A percentile compares a stretch with the other conserved stretches of the same genome.
Evolutionary conservation across 768 basidiomycete species (phyloP).

Genomic region (Fibroporia radiculosa): DNA sequence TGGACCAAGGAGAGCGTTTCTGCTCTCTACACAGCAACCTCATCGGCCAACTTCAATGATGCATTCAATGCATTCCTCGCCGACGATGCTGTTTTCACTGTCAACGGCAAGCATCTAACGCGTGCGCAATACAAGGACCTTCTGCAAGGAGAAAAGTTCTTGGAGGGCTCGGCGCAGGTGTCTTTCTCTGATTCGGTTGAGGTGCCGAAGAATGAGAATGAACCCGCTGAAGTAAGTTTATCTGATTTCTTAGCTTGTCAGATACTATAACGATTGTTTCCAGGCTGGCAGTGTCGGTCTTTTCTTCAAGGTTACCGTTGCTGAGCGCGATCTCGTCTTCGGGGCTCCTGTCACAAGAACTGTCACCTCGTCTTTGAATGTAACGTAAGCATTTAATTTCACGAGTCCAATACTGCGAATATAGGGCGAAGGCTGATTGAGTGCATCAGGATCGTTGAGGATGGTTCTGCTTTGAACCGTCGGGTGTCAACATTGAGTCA

Average conservation of each 20-base stretch:
- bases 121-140: constrained; percentile 33
- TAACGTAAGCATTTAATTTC: not conserved
- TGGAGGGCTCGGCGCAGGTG: constrained; percentile 23
- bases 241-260: not conserved
- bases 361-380: constrained; percentile 20
- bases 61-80: constrained; percentile 37
- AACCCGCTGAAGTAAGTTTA: not conserved
- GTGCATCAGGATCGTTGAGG: constrained; percentile 1
- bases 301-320: constrained; percentile 18
- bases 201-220: not conserved
- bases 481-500: not conserved
- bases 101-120: constrained; percentile 35
- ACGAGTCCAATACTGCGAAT: too few relatives aligned
- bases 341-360: constrained; percentile 16
- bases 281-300: constrained; percentile 21
- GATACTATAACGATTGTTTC: not conserved
- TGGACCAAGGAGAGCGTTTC: constrained; percentile 36
- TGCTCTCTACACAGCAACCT: constrained; percentile 32
- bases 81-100: constrained; percentile 25
- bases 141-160: constrained; percentile 20
- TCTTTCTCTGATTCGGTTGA: constrained; percentile 22
- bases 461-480: constrained; percentile 1
- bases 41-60: constrained; percentile 23
- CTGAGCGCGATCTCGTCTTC: constrained; percentile 13
- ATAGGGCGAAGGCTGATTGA: too few relatives aligned